A percentile compares a stretch with the other conserved stretches of the same genome.
phyloP scores from a whole-genome alignment of 306 rosid species.

The Corylus avellana region DNA sequence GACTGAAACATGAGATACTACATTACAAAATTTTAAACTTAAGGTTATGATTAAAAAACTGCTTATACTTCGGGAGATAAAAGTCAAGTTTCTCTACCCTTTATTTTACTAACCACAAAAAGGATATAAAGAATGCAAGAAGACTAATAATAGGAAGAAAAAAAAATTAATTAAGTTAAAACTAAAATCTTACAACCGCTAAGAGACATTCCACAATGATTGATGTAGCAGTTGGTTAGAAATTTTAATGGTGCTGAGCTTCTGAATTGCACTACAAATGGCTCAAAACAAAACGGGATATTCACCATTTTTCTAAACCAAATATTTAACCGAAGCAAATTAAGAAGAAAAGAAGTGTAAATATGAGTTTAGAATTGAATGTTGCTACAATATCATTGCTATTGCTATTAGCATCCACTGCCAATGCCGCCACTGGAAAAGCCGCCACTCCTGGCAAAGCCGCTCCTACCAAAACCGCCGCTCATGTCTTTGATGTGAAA shows the following conservation, averaged over 20 bases:
- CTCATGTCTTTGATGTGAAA: neutral
- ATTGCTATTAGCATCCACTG: neutral
- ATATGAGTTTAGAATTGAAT: constrained; percentile 18
- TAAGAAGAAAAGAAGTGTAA: no score
- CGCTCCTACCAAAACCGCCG: neutral
- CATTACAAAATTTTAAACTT: no score
- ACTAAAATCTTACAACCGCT: neutral
- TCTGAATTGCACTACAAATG: neutral
- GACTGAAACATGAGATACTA: no score
- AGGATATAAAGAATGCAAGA: neutral
- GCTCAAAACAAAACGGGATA: neutral
- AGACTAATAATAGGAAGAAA: neutral
- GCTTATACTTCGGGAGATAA: no score
- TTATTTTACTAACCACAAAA: no score
- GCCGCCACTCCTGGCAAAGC: no score
- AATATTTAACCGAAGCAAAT: no score
- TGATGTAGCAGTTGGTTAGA: neutral
- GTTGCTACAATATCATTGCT: neutral
- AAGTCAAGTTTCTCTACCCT: no score
- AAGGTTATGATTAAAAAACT: no score
- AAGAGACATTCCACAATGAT: neutral
- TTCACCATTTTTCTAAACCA: neutral
- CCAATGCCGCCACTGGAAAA: neutral
- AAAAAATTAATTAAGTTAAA: neutral
- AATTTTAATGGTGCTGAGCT: neutral